Evolutionary conservation across 2,329 filamentous ascomycete genomes (phyloP).

Genomic region (Monosporascus cannonballus): DNA sequence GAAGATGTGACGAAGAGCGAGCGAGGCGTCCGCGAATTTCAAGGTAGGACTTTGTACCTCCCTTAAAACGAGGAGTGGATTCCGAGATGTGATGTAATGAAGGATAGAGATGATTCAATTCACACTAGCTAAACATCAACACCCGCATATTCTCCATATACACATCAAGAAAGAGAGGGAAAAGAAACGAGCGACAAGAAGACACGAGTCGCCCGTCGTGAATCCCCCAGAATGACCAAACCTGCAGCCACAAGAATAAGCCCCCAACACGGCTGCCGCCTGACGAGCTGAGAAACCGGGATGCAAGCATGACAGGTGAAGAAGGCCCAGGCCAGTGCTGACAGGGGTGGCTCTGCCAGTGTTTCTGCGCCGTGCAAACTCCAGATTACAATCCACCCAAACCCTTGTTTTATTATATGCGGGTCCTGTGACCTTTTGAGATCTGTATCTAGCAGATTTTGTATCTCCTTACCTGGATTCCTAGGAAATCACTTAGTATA

Average conservation of each 20-base stretch:
- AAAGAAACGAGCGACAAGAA: background rate
- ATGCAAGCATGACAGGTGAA: background rate
- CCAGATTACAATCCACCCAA: background rate
- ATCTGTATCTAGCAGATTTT: too few relatives aligned
- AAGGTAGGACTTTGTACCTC: background rate
- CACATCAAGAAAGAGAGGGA: background rate
- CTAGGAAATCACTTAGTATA: too few relatives aligned
- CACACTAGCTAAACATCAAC: background rate
- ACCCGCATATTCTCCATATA: background rate
- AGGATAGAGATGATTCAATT: background rate
- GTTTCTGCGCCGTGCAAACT: background rate
- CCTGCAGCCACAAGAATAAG: background rate
- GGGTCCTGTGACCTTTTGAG: too few relatives aligned
- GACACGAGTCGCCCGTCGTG: background rate
- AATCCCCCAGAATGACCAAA: background rate
- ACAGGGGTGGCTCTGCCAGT: background rate
- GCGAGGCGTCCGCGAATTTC: background rate
- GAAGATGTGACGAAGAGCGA: background rate
- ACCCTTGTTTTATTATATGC: too few relatives aligned
- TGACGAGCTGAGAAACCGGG: background rate
- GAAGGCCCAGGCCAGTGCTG: background rate
- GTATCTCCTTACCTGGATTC: too few relatives aligned
- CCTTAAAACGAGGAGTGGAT: background rate
- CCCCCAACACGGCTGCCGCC: background rate
- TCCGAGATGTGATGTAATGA: background rate